phyloP scores from a whole-genome alignment of 1,284 basidiomycete species.

The Puccinia polysora region DNA sequence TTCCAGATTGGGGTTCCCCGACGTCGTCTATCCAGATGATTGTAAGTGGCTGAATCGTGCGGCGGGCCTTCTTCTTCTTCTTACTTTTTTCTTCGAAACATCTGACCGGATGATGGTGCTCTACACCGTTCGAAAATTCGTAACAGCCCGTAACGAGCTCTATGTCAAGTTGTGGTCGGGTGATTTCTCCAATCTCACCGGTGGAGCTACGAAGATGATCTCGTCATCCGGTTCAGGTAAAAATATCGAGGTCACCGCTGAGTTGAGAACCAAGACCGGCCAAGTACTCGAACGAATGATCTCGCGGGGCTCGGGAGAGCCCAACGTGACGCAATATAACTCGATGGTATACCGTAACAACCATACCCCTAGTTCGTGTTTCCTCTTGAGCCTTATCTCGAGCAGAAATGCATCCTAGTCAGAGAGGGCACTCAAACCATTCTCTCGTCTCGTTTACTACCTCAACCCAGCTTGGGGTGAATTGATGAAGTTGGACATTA shows the following conservation, averaged over 20 bases:
- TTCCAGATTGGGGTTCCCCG: constrained; percentile 87
- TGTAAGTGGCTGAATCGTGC: constrained; percentile 66
- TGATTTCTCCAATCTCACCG: constrained; percentile 37
- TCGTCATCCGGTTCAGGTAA: constrained; percentile 43
- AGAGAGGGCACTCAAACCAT: no score
- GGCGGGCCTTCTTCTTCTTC: constrained; percentile 53
- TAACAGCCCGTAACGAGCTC: constrained; percentile 42
- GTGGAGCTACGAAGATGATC: constrained; percentile 43
- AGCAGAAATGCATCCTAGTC: no score
- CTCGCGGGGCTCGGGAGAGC: constrained; percentile 78
- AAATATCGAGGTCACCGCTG: constrained; percentile 84
- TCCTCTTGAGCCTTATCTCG: no score
- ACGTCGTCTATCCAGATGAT: constrained; percentile 89
- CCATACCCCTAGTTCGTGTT: constrained; percentile 48
- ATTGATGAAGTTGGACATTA: constrained; percentile 77
- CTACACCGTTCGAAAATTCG: background rate
- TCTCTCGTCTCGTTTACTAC: no score
- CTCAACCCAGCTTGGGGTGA: constrained; percentile 78
- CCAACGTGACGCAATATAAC: constrained; percentile 70
- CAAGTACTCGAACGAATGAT: constrained; percentile 69
- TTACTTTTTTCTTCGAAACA: constrained; percentile 57
- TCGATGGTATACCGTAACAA: constrained; percentile 77
- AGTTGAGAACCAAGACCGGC: constrained; percentile 75
- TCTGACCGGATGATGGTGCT: no score
- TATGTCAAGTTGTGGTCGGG: constrained; percentile 45